Conservation (phyloP, 306 rosid species). For the Pueraria montana region DNA sequence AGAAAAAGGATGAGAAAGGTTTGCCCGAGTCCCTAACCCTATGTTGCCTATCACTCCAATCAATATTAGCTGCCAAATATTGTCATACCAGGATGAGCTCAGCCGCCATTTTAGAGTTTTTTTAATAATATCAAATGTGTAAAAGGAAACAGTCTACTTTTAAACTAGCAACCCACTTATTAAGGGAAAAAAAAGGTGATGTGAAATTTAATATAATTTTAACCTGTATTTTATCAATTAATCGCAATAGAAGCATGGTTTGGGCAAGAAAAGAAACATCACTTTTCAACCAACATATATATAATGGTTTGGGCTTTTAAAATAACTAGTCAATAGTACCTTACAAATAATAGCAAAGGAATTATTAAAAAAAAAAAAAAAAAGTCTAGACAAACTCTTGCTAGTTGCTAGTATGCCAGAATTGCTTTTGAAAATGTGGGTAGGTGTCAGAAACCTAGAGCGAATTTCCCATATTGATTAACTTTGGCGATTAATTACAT, state of each 20-base stretch:
- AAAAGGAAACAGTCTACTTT: constrained; percentile 37
- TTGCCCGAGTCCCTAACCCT: constrained; percentile 8
- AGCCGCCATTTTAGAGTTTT: constrained; percentile 53
- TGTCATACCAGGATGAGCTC: constrained; percentile 52
- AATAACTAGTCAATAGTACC: constrained; percentile 26
- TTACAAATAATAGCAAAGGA: constrained; percentile 1
- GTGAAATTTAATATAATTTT: constrained; percentile 42
- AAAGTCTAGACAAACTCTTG: not conserved
- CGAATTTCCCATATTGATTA: not conserved
- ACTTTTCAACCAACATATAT: constrained; percentile 32
- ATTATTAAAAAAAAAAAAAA: not conserved
- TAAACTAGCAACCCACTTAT: constrained; percentile 55
- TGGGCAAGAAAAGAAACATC: constrained; percentile 39
- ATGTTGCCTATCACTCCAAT: constrained; percentile 1
- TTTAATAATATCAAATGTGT: constrained; percentile 23
- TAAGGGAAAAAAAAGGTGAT: constrained; percentile 39
- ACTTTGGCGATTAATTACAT: not conserved
- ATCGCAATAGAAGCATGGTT: constrained; percentile 17
- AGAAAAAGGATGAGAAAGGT: not conserved
- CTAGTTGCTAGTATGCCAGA: not conserved
- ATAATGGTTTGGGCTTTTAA: too few relatives aligned
- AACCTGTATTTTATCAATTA: constrained; percentile 37
- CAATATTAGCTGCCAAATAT: constrained; percentile 21
- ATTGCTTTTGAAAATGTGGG: constrained; percentile 18
- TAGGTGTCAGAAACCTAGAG: constrained; percentile 9